Evolutionary conservation across 2,329 filamentous ascomycete genomes (phyloP).

Genomic region (Venturia carpophila): DNA sequence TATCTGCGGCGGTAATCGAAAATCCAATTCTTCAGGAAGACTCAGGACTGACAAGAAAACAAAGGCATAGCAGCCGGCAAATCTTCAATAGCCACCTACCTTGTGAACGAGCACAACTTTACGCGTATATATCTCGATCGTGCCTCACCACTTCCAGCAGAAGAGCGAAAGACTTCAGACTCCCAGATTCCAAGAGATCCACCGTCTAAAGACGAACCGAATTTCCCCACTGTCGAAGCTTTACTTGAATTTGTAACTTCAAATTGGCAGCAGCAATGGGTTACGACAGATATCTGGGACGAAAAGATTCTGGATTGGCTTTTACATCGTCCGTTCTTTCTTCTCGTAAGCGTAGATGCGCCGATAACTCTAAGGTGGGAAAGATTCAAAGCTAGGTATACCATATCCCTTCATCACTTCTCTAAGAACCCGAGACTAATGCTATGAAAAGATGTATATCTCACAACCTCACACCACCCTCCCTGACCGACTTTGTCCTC

Average conservation of each 20-base stretch:
- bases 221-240: slow-evolving; percentile 46
- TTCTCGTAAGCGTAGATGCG: slow-evolving; percentile 85
- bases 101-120: slow-evolving; percentile 78
- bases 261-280: slow-evolving; percentile 75
- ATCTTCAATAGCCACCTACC: slow-evolving; percentile 77
- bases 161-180: slow-evolving; percentile 37
- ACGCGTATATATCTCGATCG: slow-evolving; percentile 56
- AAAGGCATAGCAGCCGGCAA: slow-evolving; percentile 90
- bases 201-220: slow-evolving; percentile 24
- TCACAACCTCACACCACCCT: slow-evolving; percentile 42
- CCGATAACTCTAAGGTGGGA: slow-evolving; percentile 77
- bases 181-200: slow-evolving; percentile 28
- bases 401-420: background rate
- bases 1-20: slow-evolving; percentile 57
- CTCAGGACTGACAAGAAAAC: background rate
- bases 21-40: background rate
- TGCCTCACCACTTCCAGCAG: slow-evolving; percentile 29
- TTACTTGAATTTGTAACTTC: slow-evolving; percentile 81
- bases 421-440: background rate
- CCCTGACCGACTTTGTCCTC: slow-evolving; percentile 53
- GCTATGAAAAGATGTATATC: slow-evolving; percentile 38
- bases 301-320: slow-evolving; percentile 67
- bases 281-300: slow-evolving; percentile 74
- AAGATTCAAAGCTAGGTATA: slow-evolving; percentile 41
- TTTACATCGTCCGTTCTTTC: slow-evolving; percentile 77